phyloP scores from a whole-genome alignment of 805 yeast species.

The Saturnispora kantuleensis region DNA sequence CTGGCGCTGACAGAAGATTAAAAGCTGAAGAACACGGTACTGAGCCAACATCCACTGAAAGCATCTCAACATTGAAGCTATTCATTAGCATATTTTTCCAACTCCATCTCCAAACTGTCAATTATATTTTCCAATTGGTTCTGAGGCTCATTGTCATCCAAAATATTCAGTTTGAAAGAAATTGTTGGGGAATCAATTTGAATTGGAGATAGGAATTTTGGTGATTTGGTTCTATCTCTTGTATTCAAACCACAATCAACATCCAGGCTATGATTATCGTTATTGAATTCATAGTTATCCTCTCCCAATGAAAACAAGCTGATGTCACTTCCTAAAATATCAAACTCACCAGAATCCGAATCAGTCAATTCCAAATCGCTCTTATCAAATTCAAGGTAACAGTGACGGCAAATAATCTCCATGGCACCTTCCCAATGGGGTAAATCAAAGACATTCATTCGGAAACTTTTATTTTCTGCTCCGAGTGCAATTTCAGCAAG shows the following conservation, averaged over 20 bases:
- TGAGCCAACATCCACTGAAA: too few species aligned
- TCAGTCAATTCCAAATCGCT: slow-evolving; percentile 22
- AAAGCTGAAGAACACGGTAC: too few species aligned
- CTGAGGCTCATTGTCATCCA: slow-evolving; percentile 9
- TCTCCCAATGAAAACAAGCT: not conserved
- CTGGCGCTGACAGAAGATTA: too few species aligned
- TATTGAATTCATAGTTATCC: not conserved
- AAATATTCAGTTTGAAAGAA: not conserved
- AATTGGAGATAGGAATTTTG: not conserved
- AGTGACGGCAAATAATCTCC: slow-evolving; percentile 25
- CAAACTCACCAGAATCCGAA: not conserved
- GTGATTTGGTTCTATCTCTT: not conserved
- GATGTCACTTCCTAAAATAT: not conserved
- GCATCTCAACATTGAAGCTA: not conserved
- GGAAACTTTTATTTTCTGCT: slow-evolving; percentile 5
- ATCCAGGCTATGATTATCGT: not conserved
- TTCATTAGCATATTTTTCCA: not conserved
- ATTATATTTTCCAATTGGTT: not conserved
- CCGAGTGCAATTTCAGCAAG: slow-evolving; percentile 22
- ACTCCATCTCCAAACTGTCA: not conserved
- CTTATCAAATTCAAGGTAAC: slow-evolving; percentile 28
- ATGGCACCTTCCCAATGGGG: slow-evolving; percentile 28
- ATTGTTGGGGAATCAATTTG: slow-evolving; percentile 1
- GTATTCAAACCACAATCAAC: too few species aligned
- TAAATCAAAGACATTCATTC: slow-evolving; percentile 16